A percentile compares a stretch with the other conserved stretches of the same genome.
Evolutionary conservation across 2,329 filamentous ascomycete species (phyloP).

Genomic region (Pestalotiopsis sp.): DNA sequence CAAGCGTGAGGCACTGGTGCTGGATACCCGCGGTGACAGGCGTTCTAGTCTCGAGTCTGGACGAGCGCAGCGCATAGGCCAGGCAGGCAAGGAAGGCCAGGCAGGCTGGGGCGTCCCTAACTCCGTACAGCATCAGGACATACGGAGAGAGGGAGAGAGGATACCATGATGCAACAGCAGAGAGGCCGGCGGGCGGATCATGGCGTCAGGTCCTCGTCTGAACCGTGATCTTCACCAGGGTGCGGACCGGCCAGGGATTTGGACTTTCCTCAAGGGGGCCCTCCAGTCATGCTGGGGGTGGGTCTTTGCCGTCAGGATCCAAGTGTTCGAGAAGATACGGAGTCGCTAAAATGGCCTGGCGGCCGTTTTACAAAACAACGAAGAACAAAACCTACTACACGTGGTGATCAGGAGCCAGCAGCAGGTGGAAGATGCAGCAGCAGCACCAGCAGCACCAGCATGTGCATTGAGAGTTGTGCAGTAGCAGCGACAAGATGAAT

Average conservation of each 20-base stretch:
- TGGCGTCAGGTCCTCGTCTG: conserved; percentile 43
- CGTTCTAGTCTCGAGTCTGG: not conserved
- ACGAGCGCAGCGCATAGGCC: not conserved
- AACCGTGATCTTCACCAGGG: conserved; percentile 43
- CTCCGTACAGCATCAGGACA: too few relatives aligned
- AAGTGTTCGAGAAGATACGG: conserved; percentile 13
- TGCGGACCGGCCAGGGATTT: conserved; percentile 27
- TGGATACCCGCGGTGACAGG: not conserved
- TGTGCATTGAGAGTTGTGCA: not conserved
- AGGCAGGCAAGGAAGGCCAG: not conserved
- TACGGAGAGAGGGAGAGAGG: not conserved
- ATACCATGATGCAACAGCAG: not conserved
- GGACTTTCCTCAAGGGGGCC: conserved; percentile 7
- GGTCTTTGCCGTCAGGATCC: not conserved
- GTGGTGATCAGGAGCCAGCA: not conserved
- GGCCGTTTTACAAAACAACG: not conserved
- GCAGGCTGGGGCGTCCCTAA: not conserved
- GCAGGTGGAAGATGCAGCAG: not conserved
- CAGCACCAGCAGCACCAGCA: not conserved
- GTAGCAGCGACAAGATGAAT: conserved; percentile 10
- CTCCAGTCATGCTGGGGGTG: conserved; percentile 4
- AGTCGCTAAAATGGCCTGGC: not conserved
- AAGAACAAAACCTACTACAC: conserved; percentile 12
- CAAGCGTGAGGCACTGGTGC: not conserved
- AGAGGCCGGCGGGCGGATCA: conserved; percentile 36